Conservation (phyloP, 148 eudicot species). For the Fallopia convolvulus region DNA sequence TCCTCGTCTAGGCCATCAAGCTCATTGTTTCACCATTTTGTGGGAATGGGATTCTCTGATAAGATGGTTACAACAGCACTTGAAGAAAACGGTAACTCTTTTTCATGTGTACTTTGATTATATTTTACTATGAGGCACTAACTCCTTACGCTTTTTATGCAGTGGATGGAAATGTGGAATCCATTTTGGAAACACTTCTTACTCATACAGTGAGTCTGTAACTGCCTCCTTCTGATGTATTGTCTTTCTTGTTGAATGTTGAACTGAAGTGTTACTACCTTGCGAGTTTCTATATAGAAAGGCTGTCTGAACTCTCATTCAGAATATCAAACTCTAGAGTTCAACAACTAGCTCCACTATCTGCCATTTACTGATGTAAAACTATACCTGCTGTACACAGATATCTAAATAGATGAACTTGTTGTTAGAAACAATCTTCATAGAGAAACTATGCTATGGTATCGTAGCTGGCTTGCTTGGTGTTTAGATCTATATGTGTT, state of each 20-base stretch:
- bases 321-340: background rate
- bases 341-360: background rate
- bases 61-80: constrained; percentile 47
- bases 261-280: background rate
- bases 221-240: background rate
- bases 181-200: constrained; percentile 47
- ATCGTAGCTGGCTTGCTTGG: background rate
- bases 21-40: constrained; percentile 39
- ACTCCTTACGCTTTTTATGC: constrained; percentile 13
- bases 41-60: constrained; percentile 52
- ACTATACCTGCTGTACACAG: constrained; percentile 1
- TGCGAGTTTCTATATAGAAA: background rate
- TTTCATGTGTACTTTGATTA: constrained; percentile 5
- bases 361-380: background rate
- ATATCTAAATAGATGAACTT: background rate
- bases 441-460: background rate
- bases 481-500: background rate
- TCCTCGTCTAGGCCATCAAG: constrained; percentile 45
- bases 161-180: constrained; percentile 46
- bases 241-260: background rate
- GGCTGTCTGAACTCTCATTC: background rate
- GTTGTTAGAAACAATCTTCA: background rate
- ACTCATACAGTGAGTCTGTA: constrained; percentile 44
- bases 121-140: background rate
- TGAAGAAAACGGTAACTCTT: constrained; percentile 48